Percentiles rank a stretch among this genome's conserved stretches.
Evolutionary conservation across 2,329 filamentous ascomycete genomes (phyloP).

Genomic region (Paracamarosporium sp.): DNA sequence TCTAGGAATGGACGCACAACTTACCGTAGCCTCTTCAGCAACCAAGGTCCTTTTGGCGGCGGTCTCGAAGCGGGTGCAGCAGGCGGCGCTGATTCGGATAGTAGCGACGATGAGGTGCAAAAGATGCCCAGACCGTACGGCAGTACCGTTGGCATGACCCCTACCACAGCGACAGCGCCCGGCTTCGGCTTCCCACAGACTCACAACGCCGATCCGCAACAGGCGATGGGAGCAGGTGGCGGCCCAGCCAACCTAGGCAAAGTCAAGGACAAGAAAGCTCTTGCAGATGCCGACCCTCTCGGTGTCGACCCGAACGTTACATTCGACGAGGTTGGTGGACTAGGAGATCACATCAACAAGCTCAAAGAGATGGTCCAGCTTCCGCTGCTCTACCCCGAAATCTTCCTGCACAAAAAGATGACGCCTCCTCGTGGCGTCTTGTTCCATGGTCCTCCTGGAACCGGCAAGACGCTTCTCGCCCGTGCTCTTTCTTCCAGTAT

Average conservation of each 20-base stretch:
- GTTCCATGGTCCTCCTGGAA: slow-evolving; percentile 96
- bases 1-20: slow-evolving; percentile 61
- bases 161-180: slow-evolving; percentile 59
- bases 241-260: slow-evolving; percentile 87
- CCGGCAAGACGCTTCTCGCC: slow-evolving; percentile 96
- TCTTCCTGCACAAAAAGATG: slow-evolving; percentile 89
- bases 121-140: slow-evolving; percentile 61
- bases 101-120: slow-evolving; percentile 90
- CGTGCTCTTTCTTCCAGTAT: slow-evolving; percentile 91
- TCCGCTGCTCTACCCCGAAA: slow-evolving; percentile 90
- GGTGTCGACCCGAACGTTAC: slow-evolving; percentile 92
- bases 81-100: slow-evolving; percentile 89
- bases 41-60: slow-evolving; percentile 91
- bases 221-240: slow-evolving; percentile 58
- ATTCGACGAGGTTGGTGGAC: slow-evolving; percentile 91
- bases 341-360: slow-evolving; percentile 94
- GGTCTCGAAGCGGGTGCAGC: slow-evolving; percentile 78
- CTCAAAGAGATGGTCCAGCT: slow-evolving; percentile 98
- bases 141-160: slow-evolving; percentile 71
- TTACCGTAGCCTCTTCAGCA: slow-evolving; percentile 85
- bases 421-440: slow-evolving; percentile 93
- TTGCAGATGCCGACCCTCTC: slow-evolving; percentile 92
- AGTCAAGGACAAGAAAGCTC: slow-evolving; percentile 87
- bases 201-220: slow-evolving; percentile 63
- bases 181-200: slow-evolving; percentile 64